phyloP scores from a whole-genome alignment of 2,329 filamentous ascomycete genomes.

The Knufia petricola region DNA sequence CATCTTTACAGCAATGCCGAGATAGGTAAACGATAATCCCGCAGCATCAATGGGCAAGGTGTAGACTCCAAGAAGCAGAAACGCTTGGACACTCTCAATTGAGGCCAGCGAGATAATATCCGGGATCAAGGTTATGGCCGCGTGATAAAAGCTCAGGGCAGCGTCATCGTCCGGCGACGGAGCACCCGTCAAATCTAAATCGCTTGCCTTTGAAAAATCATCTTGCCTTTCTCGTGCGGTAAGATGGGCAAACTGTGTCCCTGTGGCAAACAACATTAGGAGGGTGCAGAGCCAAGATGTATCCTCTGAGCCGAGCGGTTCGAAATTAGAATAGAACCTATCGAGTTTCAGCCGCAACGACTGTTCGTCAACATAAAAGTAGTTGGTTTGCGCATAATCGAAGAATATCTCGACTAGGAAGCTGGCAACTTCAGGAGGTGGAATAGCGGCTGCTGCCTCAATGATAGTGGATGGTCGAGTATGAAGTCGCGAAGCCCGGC shows the following conservation, averaged over 20 bases:
- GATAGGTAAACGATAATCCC: slow-evolving; percentile 43
- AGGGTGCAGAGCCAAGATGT: slow-evolving; percentile 38
- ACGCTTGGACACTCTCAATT: slow-evolving; percentile 45
- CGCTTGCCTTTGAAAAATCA: neutral
- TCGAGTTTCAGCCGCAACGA: slow-evolving; percentile 38
- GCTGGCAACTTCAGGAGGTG: slow-evolving; percentile 39
- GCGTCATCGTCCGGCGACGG: slow-evolving; percentile 37
- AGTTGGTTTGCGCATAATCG: slow-evolving; percentile 41
- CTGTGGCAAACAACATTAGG: slow-evolving; percentile 41
- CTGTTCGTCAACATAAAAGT: slow-evolving; percentile 38
- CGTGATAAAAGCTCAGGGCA: slow-evolving; percentile 43
- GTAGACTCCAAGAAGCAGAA: slow-evolving; percentile 44
- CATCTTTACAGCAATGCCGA: slow-evolving; percentile 42
- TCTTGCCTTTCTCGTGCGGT: slow-evolving; percentile 25
- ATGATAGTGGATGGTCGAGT: slow-evolving; percentile 30
- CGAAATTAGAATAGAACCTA: slow-evolving; percentile 33
- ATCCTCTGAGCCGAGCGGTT: slow-evolving; percentile 32
- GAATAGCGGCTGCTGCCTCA: slow-evolving; percentile 31
- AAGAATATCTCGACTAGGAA: slow-evolving; percentile 42
- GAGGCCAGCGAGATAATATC: slow-evolving; percentile 45
- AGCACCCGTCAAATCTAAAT: neutral
- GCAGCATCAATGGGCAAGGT: slow-evolving; percentile 43
- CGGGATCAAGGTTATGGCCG: slow-evolving; percentile 40
- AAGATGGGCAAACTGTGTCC: slow-evolving; percentile 44
- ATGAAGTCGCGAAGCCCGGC: slow-evolving; percentile 39